These are phyloP conservation scores for Moelleriella libera DNA, from an alignment of 2,329 filamentous ascomycete species.

Conservation along the genomic window DNA sequence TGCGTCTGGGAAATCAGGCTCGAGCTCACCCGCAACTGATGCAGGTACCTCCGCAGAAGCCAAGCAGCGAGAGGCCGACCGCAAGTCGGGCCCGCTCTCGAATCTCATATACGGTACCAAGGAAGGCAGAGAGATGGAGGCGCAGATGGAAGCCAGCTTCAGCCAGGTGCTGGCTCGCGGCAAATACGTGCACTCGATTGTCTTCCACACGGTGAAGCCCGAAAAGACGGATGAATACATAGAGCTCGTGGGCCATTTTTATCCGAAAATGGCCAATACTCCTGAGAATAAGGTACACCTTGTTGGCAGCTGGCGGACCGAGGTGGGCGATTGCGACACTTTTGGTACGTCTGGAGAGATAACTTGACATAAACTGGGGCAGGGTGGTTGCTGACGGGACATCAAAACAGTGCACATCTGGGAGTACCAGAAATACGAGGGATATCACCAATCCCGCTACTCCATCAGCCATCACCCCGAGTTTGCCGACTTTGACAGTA, in stretches of 20 bases:
- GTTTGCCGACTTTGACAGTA: conserved; percentile 68
- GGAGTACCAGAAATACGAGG: conserved; percentile 96
- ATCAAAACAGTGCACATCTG: conserved; percentile 74
- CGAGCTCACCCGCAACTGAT: conserved; percentile 19
- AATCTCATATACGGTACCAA: conserved; percentile 95
- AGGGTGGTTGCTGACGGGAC: too few relatives aligned
- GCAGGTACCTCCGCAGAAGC: conserved; percentile 36
- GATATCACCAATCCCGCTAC: conserved; percentile 86
- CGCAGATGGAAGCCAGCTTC: conserved; percentile 92
- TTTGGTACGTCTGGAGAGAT: conserved; percentile 50
- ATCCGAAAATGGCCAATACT: conserved; percentile 72
- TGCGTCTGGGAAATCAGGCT: conserved; percentile 25
- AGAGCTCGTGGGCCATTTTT: conserved; percentile 78
- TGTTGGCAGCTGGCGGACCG: conserved; percentile 95
- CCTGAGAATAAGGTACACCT: conserved; percentile 89
- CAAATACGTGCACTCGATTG: conserved; percentile 97
- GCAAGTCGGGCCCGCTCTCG: conserved; percentile 60
- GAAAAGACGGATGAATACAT: conserved; percentile 94
- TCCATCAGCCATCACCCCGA: conserved; percentile 72
- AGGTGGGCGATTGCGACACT: conserved; percentile 93
- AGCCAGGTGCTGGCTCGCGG: conserved; percentile 87
- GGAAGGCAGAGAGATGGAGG: conserved; percentile 85
- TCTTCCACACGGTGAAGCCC: conserved; percentile 89
- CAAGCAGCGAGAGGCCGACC: conserved; percentile 40
- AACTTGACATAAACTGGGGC: too few relatives aligned